phyloP scores from a whole-genome alignment of 345 rosid species.

The Brassica carinata region DNA sequence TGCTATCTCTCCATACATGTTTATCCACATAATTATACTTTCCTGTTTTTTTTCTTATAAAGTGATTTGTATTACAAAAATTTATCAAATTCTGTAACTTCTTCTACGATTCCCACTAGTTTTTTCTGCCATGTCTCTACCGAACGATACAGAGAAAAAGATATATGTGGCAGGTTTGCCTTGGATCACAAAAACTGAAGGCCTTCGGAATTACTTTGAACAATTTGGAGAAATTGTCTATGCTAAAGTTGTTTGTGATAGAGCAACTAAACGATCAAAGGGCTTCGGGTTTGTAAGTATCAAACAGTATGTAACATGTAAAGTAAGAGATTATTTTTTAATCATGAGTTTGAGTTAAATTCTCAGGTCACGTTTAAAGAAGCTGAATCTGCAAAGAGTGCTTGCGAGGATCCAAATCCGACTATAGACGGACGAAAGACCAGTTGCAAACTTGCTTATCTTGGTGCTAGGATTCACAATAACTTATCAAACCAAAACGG shows the following conservation, averaged over 20 bases:
- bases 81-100: neutral
- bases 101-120: neutral
- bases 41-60: neutral
- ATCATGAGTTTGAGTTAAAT: neutral
- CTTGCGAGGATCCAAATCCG: slow-evolving; percentile 62
- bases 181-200: slow-evolving; percentile 47
- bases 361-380: slow-evolving; percentile 65
- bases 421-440: slow-evolving; percentile 65
- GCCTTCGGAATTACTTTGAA: slow-evolving; percentile 38
- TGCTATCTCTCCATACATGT: neutral
- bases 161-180: slow-evolving; percentile 54
- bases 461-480: slow-evolving; percentile 22
- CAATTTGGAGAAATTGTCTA: slow-evolving; percentile 41
- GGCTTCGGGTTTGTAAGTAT: slow-evolving; percentile 3
- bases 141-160: slow-evolving; percentile 17
- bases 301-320: neutral
- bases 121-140: neutral
- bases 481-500: slow-evolving; percentile 2
- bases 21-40: neutral
- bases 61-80: neutral
- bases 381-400: slow-evolving; percentile 61
- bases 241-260: neutral
- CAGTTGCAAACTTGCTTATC: slow-evolving; percentile 61
- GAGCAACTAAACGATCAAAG: neutral
- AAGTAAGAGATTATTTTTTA: neutral